Base-by-base conservation (phyloP, 2,329 filamentous ascomycete genomes). In the Fusarium verticillioides region DNA sequence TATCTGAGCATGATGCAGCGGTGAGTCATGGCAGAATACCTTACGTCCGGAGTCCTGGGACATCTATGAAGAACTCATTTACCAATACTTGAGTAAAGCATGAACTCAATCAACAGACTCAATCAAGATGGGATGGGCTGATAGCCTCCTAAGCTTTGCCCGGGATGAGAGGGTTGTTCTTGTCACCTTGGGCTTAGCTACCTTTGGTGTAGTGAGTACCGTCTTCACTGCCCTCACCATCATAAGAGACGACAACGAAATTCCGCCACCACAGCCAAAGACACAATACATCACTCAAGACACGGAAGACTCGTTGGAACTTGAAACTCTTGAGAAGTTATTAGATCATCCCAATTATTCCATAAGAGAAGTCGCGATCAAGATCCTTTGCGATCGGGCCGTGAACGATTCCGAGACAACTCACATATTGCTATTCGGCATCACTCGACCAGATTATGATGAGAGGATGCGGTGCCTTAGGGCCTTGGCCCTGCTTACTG, bases 201-300 rank as follows among this genome's bases (percentile, higher is more conserved):
- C 91, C 44, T 88, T 90, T 76, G 81, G 87, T 74, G 83, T 92
- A 69, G 80, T 91, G 63, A 84, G 86, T 66, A 84, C 86, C 59
- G 89, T 94, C 81, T 86, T 87, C 70, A 81, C 85, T 42, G 85
- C 89, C 61, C 88, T 95, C 49, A 84, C 84, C 64, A 83, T 87
- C 61, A 89, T 92, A 74, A 87, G 90, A 73, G 85, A 90, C 75
- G 86, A 91, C 60, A 92, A 92, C 72, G 87, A 91, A 80, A 89
- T 96, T 77, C 90, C 89, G 67, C 87, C 89, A 40, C 79, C 85
- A 42, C 88, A 90, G 67, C 90, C 90, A 40, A 91, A 92, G 79
- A 89, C 92, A 57, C 89, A 92, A 74, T 93, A 93, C 79, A 93
- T 94, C 72, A 93, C 90, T 19, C 91, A 94, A 79, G 90, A 92